Base-by-base conservation (phyloP, 257 asterid species). In the Solanum bukasovii region DNA sequence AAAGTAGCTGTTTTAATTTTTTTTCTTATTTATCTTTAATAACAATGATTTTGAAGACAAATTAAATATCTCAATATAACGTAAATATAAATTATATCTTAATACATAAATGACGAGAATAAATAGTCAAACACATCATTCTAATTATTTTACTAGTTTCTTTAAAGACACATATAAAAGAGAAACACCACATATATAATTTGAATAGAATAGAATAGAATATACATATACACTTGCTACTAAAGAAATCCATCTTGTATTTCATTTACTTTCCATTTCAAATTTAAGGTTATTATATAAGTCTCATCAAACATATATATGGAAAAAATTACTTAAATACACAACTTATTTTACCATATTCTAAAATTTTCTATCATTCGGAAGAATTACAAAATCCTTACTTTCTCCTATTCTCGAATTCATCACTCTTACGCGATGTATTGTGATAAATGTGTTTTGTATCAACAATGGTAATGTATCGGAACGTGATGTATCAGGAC, bases 321-420 rank as follows among this genome's bases (percentile, higher is more conserved):
- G 1, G 0, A 33, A 9, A 63, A 3, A 23, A n/a, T 63, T 23
- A 5, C 9, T 6, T 6, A 52, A 16, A 52, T 52, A 52, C 23
- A 52, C 0, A 52, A 16, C 1, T 52, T 52, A 16, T 52, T 52
- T 0, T 52, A 6, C 0, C 0, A 16, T 52, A 16, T 52, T 52
- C 0, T 5, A 52, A 46, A 52, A 16, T 49, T 49, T 49, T 0
- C 59, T 13, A 2, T 3, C 61, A 52, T 52, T 52, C 1, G 9
- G 2, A 5, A 52, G 23, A 52, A 16, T 52, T 52, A 16, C 61
- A 52, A 52, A 16, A 14, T 49, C 1, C 0, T 8, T 14, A 16
- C 61, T 52, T 52, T 52, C 61, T 52, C 23, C 61, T 5, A 52
- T 2, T 52, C 9, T 52, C 23, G 0, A 16, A 52, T 52, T 5